Evolutionary conservation across 2,329 filamentous ascomycete species (phyloP), one percentile per base, ranked within the genome.

Genomic region (Intubia oerlemansii): DNA sequence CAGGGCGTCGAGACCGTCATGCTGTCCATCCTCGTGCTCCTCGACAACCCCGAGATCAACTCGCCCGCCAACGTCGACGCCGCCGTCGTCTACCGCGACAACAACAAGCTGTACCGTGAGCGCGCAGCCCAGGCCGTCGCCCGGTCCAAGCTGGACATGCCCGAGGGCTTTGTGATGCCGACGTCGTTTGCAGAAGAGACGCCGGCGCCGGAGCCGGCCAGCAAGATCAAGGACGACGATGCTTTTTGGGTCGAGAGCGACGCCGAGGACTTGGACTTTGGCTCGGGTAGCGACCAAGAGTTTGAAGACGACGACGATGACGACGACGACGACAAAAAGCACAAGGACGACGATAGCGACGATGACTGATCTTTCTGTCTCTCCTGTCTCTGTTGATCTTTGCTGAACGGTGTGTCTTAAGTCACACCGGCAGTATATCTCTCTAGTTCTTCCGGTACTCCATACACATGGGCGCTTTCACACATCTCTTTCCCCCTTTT

Each of bases 61-160:
- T 92, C 82, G 0, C 81, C 88, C 0, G 88, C 85, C 37, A 95
- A 95, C 47, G 84, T 95, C 31, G 85, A 95, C 41, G 85, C 88
- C 2, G 70, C 80, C 32, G 75, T 93, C 15, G 66, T 82, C 57
- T 74, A 90, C 43, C 72, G 85, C 34, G 80, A 84, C 40, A 52
- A 73, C 18, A 68, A 69, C 0, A 55, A 58, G 2, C 50, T 57
- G 18, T 98, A 91, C 57, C 70, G 80, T 43, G 51, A 56, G 24
- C 62, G 61, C 41, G 80, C 85, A 2, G 59, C 54, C 36, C 63
- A 68, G 24, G 66, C 81, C 18, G 74, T 88, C 5, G 69, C 76
- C 38, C 56, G 54, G 25, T 84, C 79, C 10, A 79, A 79, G 52
- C 54, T 61, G 37, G 79, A 91, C 43, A 81, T 92, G 3, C 85